Base-by-base conservation (phyloP, 164 flowering plant genomes). In the Chimonanthus praecox region DNA sequence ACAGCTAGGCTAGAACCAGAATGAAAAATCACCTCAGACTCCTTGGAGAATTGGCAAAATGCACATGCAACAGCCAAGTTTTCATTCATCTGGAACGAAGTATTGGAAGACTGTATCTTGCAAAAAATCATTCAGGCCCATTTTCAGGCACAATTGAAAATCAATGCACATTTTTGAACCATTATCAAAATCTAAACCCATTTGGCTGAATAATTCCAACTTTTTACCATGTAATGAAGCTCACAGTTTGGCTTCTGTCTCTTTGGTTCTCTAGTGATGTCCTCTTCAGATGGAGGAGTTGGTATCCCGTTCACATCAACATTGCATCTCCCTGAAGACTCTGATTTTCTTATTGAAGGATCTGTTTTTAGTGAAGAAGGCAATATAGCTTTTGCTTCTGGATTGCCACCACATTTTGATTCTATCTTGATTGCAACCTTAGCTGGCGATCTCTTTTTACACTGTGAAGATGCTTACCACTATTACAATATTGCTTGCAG, bases 41-140 rank as follows among this genome's bases (percentile, higher is more conserved):
- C 71, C 21, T 20, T 47, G 4, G 74, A 58, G 63, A 60, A 46
- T 46, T 76, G 78, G 58, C 78, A 76, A 71, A 76, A 71, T 49
- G 74, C 78, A 76, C 78, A 76, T 47, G 20, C 18, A 20, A 47
- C 70, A 20, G 44, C 9, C 44, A 21, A 48, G 58, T 58, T 10
- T 43, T 16, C 58, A 13, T n/a, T 46, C 15, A 6, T 45, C 6
- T 66, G 6, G 43, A 6, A 11, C 69, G 60, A 13, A 70, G n/a
- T 18, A 62, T 21, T 46, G 74, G 65, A 54, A 6, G 66, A 8
- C 51, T 47, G 47, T 46, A 18, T 21, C 44, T 50, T 65, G 70
- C 70, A 49, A 45, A 20, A 15, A 63, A 3, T 43, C 50, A 44
- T 4, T 71, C 51, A 46, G 4, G 8, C 64, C 47, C 44, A 61